phyloP scores from a whole-genome alignment of 2,329 filamentous ascomycete genomes.

The Xylariaceae sp. region DNA sequence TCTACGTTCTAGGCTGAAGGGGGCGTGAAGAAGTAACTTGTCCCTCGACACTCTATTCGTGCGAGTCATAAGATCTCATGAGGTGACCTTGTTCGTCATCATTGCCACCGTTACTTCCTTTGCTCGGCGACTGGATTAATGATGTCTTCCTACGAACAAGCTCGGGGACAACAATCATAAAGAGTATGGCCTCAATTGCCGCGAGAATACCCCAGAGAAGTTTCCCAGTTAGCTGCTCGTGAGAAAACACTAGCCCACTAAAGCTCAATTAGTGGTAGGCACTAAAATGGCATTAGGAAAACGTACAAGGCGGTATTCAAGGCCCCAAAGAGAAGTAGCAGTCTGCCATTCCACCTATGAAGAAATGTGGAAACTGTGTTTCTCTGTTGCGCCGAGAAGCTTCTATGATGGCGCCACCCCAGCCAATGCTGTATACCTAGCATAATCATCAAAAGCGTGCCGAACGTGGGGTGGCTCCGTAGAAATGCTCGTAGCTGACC shows the following conservation, averaged over 20 bases:
- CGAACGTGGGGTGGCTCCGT: neutral
- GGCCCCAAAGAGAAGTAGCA: neutral
- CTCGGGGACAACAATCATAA: neutral
- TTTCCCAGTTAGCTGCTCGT: neutral
- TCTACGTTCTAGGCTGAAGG: too few species aligned
- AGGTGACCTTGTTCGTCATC: neutral
- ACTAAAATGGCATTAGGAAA: neutral
- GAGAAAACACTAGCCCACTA: neutral
- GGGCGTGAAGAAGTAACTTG: too few species aligned
- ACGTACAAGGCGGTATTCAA: neutral
- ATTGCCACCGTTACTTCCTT: too few species aligned
- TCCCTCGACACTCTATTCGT: neutral
- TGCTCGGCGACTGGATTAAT: neutral
- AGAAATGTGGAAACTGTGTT: neutral
- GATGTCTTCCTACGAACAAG: neutral
- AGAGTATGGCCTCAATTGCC: neutral
- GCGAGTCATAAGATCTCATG: neutral
- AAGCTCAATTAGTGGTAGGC: neutral
- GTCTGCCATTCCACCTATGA: neutral
- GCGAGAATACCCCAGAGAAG: neutral
- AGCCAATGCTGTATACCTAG: neutral
- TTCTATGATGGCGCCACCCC: neutral
- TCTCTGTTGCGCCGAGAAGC: neutral
- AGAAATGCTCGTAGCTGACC: neutral
- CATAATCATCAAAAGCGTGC: neutral